Evolutionary conservation across 2,329 filamentous ascomycete genomes (phyloP), one percentile per base, ranked within the genome.

Genomic region (Aspergillus sp.): DNA sequence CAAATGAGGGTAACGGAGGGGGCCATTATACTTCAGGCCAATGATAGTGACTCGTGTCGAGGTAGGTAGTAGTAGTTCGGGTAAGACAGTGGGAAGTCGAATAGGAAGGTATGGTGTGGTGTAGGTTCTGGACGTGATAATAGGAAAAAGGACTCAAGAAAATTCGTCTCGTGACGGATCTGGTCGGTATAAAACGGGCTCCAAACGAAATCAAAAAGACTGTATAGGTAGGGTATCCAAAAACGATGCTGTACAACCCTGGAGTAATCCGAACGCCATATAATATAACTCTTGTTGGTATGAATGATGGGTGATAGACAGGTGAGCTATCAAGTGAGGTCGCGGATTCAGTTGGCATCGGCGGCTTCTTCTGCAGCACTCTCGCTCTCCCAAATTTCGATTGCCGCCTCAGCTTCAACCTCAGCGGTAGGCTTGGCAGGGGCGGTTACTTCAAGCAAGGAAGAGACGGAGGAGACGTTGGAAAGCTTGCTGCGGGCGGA

Each of bases 381-480:
- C 25, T 81, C 83, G 70, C 87, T 90, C 74, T 90, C 88, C 88
- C 88, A 90, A 15, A 91, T 81, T 67, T 89, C 86, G 68, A 90
- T 70, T 13, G 32, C 32, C 5, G 32, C 32, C 32, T 36, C 32
- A 15, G 32, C 10, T 13, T 36, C 32, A 13, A 13, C 11, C 11
- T 69, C 66, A 86, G 70, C 76, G 5, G 88, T 74, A 5, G 60
- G 25, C 32, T 67, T 61, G 7, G 57, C 27, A 21, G 67, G 58
- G 6, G 58, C 56, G n/a, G 62, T 62, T 5, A 63, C 59, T 52
- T 72, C 67, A n/a, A 71, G 39, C 8, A 70, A 42, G 7, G 68
- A 65, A 19, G 65, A 66, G 48, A 74, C 72, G 5, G 71, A 70
- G 5, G 70, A 64, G 21, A 70, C 65, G 51, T 65, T 67, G 13